Conservation (phyloP, 2,329 filamentous ascomycete genomes). For the Leptographium procerum region DNA sequence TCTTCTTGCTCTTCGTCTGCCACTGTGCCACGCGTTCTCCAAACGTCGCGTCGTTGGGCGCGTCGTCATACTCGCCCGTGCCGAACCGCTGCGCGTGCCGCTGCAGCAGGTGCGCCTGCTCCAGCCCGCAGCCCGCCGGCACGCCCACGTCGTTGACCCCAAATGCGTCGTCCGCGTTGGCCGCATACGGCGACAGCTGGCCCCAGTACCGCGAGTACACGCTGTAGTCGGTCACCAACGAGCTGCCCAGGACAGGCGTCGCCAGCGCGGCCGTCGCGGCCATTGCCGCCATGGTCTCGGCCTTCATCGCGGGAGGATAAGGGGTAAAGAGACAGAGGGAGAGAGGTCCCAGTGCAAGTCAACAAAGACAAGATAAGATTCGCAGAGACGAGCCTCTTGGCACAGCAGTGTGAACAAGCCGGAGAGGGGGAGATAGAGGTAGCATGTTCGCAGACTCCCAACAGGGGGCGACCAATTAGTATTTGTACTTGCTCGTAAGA, state of each 20-base stretch:
- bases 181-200: conserved; percentile 33
- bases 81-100: conserved; percentile 43
- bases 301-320: conserved; percentile 3
- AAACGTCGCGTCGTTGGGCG: conserved; percentile 35
- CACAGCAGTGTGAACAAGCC: no score
- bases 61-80: conserved; percentile 32
- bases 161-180: conserved; percentile 32
- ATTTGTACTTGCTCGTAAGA: not conserved
- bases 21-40: conserved; percentile 35
- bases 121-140: conserved; percentile 43
- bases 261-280: conserved; percentile 6
- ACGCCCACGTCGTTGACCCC: conserved; percentile 34
- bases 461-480: no score
- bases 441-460: no score
- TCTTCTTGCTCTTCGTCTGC: conserved; percentile 20
- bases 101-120: conserved; percentile 41
- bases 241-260: conserved; percentile 1
- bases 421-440: no score
- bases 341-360: not conserved
- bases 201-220: conserved; percentile 27
- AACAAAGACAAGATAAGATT: not conserved
- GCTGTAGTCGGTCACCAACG: conserved; percentile 17
- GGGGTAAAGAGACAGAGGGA: not conserved
- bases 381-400: no score
- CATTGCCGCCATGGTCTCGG: not conserved